Percentiles rank a stretch among this genome's conserved stretches.
Conservation (phyloP, 208 protist genomes). For the Leishmania mexicana region DNA sequence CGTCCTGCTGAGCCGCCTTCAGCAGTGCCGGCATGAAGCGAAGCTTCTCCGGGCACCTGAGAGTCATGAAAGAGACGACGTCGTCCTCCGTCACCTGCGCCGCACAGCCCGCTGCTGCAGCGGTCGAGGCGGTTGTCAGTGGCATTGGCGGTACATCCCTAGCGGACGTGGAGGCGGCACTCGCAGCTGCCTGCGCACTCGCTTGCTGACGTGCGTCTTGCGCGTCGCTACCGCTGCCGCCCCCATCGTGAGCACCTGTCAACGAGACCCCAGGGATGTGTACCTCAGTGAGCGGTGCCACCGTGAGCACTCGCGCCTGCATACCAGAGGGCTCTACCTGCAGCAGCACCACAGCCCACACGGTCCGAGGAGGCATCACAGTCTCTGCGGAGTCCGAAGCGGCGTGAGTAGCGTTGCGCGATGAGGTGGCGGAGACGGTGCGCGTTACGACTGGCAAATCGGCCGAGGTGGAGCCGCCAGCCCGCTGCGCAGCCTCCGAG, state of each 20-base stretch:
- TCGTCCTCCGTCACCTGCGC: slow-evolving; percentile 24
- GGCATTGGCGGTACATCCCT: background rate
- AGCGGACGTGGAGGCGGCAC: background rate
- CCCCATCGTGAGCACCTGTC: background rate
- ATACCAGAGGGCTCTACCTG: slow-evolving; percentile 32
- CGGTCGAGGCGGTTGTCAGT: background rate
- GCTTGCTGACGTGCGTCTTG: background rate
- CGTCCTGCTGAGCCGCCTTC: slow-evolving; percentile 46
- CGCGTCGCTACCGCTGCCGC: background rate
- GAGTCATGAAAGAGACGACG: slow-evolving; percentile 41
- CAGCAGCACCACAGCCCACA: slow-evolving; percentile 33
- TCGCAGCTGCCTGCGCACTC: background rate
- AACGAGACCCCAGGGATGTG: slow-evolving; percentile 10
- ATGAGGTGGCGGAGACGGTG: slow-evolving; percentile 8
- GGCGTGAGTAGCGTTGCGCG: background rate
- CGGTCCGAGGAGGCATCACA: background rate
- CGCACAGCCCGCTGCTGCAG: background rate
- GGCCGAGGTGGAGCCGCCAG: background rate
- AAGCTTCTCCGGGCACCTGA: slow-evolving; percentile 66
- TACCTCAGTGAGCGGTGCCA: slow-evolving; percentile 22
- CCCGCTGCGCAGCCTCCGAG: background rate
- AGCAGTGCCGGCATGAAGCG: slow-evolving; percentile 52
- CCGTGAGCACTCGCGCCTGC: slow-evolving; percentile 33
- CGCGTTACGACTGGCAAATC: slow-evolving; percentile 1
- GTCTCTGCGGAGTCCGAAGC: too few species aligned